Evolutionary conservation across 805 yeast genomes (phyloP).

Genomic region (Zygotorulaspora danielsina): DNA sequence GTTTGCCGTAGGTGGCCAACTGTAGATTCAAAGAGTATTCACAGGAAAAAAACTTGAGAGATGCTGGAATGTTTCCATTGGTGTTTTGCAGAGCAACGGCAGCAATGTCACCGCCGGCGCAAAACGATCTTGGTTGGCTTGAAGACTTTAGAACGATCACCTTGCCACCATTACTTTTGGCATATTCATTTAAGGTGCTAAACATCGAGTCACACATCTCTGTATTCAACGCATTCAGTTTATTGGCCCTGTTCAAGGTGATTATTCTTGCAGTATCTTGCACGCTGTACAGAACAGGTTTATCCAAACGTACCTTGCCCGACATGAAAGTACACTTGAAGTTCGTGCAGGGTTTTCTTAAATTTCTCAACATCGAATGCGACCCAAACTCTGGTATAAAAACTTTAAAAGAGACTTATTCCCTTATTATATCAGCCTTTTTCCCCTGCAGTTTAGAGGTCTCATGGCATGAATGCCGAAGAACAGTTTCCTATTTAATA

Average conservation of each 20-base stretch:
- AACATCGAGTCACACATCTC: conserved; percentile 69
- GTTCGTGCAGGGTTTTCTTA: conserved; percentile 3
- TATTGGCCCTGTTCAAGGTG: conserved; percentile 71
- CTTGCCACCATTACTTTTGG: conserved; percentile 61
- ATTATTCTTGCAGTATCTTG: conserved; percentile 59
- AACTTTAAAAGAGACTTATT: too few relatives aligned
- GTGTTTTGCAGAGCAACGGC: conserved; percentile 62
- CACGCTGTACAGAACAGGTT: conserved; percentile 24
- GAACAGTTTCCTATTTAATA: neutral
- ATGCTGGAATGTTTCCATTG: conserved; percentile 42
- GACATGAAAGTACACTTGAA: conserved; percentile 11
- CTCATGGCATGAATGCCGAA: too few relatives aligned
- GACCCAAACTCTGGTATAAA: too few relatives aligned
- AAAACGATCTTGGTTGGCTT: conserved; percentile 63
- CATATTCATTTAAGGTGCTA: conserved; percentile 72
- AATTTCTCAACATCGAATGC: conserved; percentile 8
- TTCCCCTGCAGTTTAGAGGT: too few relatives aligned
- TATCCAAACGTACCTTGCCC: conserved; percentile 4
- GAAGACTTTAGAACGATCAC: conserved; percentile 56
- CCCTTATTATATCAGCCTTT: too few relatives aligned
- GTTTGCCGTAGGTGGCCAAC: conserved; percentile 79
- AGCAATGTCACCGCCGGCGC: conserved; percentile 97
- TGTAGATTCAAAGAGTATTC: conserved; percentile 81
- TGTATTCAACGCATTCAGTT: conserved; percentile 77
- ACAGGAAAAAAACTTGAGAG: conserved; percentile 63